These are phyloP conservation scores for Irpex sp. DNA, from an alignment of 1,284 basidiomycete genomes.

Conservation along the genomic window DNA sequence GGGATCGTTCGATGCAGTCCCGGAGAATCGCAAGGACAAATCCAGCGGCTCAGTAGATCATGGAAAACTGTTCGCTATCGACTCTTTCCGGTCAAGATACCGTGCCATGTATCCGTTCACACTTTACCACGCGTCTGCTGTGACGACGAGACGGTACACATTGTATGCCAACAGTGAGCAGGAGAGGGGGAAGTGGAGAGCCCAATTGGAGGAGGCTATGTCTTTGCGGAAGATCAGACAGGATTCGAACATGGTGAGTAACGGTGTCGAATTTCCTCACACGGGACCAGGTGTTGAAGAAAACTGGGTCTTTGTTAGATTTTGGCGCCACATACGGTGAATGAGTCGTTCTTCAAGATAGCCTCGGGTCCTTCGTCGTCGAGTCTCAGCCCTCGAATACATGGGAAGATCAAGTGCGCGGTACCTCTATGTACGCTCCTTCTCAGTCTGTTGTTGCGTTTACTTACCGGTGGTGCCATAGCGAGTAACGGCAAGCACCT, in stretches of 20 bases:
- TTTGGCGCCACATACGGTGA: constrained; percentile 57
- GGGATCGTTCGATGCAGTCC: constrained; percentile 52
- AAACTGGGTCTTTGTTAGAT: constrained; percentile 38
- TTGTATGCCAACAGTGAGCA: constrained; percentile 60
- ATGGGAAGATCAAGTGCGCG: constrained; percentile 56
- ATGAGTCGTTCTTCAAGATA: constrained; percentile 59
- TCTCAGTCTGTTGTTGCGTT: background rate
- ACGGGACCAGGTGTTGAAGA: background rate
- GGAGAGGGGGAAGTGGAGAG: constrained; percentile 58
- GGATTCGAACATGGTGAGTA: constrained; percentile 67
- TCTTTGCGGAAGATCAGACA: constrained; percentile 56
- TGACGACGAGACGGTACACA: constrained; percentile 59
- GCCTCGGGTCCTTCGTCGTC: constrained; percentile 27
- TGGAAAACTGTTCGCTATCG: constrained; percentile 42
- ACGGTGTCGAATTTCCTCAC: too few species aligned
- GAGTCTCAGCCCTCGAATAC: constrained; percentile 31
- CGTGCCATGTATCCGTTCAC: constrained; percentile 69
- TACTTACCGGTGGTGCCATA: constrained; percentile 18
- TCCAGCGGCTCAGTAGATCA: constrained; percentile 37
- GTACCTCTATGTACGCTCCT: constrained; percentile 56
- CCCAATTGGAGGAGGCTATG: constrained; percentile 56
- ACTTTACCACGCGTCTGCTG: constrained; percentile 63
- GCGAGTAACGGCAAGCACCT: constrained; percentile 48
- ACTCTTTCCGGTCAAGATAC: constrained; percentile 46
- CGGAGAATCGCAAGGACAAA: constrained; percentile 60